Evolutionary conservation across 208 protist species (phyloP).

Genomic region (Wallacemonas sp.): DNA sequence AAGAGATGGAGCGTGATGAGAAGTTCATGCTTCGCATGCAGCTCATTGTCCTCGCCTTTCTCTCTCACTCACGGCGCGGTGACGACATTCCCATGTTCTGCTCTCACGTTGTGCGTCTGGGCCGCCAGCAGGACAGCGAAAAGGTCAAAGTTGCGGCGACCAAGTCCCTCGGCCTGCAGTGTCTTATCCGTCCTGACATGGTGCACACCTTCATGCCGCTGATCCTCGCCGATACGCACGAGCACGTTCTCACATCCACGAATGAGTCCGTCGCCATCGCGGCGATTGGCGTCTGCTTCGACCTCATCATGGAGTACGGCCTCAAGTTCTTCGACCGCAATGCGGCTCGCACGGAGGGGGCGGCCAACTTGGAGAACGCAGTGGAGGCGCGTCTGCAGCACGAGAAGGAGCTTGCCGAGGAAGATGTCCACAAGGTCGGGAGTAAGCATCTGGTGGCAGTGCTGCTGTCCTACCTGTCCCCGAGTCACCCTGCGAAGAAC

Average conservation of each 20-base stretch:
- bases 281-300: constrained; percentile 74
- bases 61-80: constrained; percentile 78
- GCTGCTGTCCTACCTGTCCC: constrained; percentile 54
- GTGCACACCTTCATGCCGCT: constrained; percentile 92
- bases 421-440: constrained; percentile 86
- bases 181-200: constrained; percentile 81
- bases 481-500: constrained; percentile 38
- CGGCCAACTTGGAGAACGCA: constrained; percentile 16
- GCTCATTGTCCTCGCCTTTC: constrained; percentile 81
- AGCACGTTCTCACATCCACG: constrained; percentile 16
- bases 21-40: constrained; percentile 92
- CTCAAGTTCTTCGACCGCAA: constrained; percentile 78
- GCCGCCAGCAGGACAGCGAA: constrained; percentile 74
- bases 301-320: constrained; percentile 88
- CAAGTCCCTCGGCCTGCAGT: constrained; percentile 78
- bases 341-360: background rate
- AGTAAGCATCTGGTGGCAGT: constrained; percentile 49
- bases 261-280: constrained; percentile 51
- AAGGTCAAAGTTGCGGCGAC: constrained; percentile 76
- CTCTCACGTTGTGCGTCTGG: constrained; percentile 87
- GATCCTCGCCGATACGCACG: constrained; percentile 66
- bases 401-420: constrained; percentile 70
- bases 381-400: constrained; percentile 64
- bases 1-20: constrained; percentile 85
- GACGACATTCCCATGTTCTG: constrained; percentile 78